A percentile compares a stretch with the other conserved stretches of the same genome.
These are phyloP conservation scores for Boletellus dicymbophilus DNA, from an alignment of 1,284 basidiomycete genomes.

Conservation along the genomic window DNA sequence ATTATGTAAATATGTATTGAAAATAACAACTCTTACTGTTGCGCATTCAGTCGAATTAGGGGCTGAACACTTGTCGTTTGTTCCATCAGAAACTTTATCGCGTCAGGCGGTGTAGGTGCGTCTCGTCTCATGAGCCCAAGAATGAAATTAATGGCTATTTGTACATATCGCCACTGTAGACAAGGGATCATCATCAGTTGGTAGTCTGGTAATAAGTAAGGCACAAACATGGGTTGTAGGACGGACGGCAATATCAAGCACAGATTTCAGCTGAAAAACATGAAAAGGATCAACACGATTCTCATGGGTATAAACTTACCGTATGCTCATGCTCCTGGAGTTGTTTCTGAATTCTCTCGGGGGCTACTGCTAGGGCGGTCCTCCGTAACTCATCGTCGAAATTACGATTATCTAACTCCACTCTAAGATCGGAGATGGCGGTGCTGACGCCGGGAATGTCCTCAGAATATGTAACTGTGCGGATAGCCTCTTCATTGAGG, in stretches of 20 bases:
- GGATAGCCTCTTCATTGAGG: slow-evolving; percentile 62
- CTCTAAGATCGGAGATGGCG: slow-evolving; percentile 47
- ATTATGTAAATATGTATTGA: slow-evolving; percentile 14
- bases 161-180: slow-evolving; percentile 91
- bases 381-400: slow-evolving; percentile 47
- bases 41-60: slow-evolving; percentile 72
- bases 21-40: slow-evolving; percentile 50
- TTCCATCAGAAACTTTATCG: slow-evolving; percentile 71
- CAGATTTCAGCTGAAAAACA: slow-evolving; percentile 50
- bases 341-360: slow-evolving; percentile 44
- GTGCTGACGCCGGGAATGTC: slow-evolving; percentile 45
- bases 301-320: slow-evolving; percentile 34
- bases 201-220: background rate
- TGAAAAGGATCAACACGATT: slow-evolving; percentile 7
- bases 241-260: slow-evolving; percentile 68
- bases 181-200: slow-evolving; percentile 9
- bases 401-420: slow-evolving; percentile 47
- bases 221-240: slow-evolving; percentile 70
- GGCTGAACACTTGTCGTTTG: slow-evolving; percentile 81
- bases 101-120: slow-evolving; percentile 57
- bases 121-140: slow-evolving; percentile 78
- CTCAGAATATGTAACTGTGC: slow-evolving; percentile 59
- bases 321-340: slow-evolving; percentile 48
- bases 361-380: slow-evolving; percentile 43
- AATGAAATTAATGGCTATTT: slow-evolving; percentile 78